Percentiles rank a stretch among this genome's conserved stretches.
phyloP scores from a whole-genome alignment of 495 filamentous ascomycete genomes.

The Immersiella caudata region DNA sequence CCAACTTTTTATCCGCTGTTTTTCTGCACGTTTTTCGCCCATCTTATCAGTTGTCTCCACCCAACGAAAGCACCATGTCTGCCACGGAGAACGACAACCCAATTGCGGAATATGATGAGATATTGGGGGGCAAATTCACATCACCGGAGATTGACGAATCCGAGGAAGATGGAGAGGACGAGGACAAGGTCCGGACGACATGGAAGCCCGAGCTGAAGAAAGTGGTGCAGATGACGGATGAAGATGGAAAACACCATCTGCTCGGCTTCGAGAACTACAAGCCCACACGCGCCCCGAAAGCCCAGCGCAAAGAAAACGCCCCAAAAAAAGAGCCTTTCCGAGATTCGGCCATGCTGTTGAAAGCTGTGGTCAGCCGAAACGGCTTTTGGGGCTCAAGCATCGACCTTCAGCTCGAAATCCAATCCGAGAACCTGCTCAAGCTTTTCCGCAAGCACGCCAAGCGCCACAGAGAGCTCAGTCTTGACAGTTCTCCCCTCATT shows the following conservation, averaged over 20 bases:
- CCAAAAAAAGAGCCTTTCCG: background rate
- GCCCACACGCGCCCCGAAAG: background rate
- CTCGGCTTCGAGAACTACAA: conserved; percentile 4
- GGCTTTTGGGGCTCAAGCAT: background rate
- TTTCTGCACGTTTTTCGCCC: background rate
- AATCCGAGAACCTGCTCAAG: background rate
- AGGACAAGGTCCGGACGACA: conserved; percentile 6
- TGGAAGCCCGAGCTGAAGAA: conserved; percentile 12
- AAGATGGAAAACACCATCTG: background rate
- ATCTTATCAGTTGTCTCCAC: too few relatives aligned
- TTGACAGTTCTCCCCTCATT: background rate
- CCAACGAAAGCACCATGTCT: background rate
- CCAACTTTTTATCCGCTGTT: background rate
- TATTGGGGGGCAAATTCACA: background rate
- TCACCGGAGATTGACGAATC: background rate
- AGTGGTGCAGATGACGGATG: conserved; percentile 1
- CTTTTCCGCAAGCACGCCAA: background rate
- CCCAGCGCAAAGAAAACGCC: background rate
- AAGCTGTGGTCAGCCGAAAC: background rate
- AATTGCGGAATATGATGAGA: background rate
- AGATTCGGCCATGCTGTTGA: conserved; percentile 4
- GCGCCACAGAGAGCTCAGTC: conserved; percentile 4
- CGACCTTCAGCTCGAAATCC: conserved; percentile 2
- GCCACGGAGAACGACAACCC: background rate
- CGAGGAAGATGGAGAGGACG: background rate